Evolutionary conservation across 2,329 filamentous ascomycete species (phyloP).

Genomic region (Stagonosporopsis chrysanthemi): DNA sequence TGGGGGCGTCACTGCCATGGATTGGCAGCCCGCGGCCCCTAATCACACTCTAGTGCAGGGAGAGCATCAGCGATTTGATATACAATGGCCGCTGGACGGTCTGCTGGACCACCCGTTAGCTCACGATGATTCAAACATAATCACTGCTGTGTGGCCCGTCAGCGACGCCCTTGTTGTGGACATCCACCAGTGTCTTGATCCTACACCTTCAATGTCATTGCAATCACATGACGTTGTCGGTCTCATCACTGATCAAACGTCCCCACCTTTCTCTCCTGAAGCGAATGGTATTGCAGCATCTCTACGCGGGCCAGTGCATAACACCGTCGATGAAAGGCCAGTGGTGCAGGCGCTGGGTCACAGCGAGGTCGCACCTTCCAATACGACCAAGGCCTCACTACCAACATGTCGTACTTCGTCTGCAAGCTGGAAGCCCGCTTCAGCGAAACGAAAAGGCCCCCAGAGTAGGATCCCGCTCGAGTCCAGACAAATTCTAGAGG

Average conservation of each 20-base stretch:
- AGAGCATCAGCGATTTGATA: neutral
- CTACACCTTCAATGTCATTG: slow-evolving; percentile 7
- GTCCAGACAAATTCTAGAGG: slow-evolving; percentile 44
- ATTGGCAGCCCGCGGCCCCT: slow-evolving; percentile 30
- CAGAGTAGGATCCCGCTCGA: slow-evolving; percentile 43
- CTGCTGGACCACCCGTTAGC: neutral
- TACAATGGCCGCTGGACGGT: slow-evolving; percentile 1
- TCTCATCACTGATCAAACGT: neutral
- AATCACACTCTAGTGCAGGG: neutral
- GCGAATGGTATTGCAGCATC: neutral
- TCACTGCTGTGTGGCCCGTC: neutral
- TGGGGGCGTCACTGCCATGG: slow-evolving; percentile 31
- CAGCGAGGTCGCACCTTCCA: neutral
- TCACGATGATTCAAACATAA: neutral
- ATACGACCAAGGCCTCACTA: neutral
- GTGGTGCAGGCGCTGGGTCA: neutral
- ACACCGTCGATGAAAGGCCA: neutral
- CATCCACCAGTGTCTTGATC: neutral
- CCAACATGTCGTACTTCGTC: slow-evolving; percentile 24
- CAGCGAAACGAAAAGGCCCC: slow-evolving; percentile 44
- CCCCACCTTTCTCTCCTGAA: neutral
- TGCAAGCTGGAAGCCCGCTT: slow-evolving; percentile 39
- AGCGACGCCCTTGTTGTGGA: neutral
- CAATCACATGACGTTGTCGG: neutral
- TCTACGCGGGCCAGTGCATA: neutral